These are phyloP conservation scores for Olyra latifolia DNA, from an alignment of 176 grass and related monocot species.

Conservation along the genomic window DNA sequence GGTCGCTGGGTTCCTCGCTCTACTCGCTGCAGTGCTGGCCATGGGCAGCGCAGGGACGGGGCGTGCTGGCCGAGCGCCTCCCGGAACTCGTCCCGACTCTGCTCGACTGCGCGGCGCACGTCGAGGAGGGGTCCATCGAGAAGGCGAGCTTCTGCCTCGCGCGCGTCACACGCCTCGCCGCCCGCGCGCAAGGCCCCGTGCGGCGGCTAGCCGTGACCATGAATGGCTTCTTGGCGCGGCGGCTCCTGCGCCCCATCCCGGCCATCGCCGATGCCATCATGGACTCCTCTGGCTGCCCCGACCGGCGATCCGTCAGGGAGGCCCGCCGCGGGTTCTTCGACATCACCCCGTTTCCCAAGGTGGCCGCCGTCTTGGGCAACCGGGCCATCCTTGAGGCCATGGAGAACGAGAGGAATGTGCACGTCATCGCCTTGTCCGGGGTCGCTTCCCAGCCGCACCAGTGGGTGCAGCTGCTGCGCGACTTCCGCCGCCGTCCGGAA, in stretches of 20 bases:
- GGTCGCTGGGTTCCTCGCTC: neutral
- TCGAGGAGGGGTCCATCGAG: slow-evolving; percentile 28
- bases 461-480: slow-evolving; percentile 22
- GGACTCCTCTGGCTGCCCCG: neutral
- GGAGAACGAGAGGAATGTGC: slow-evolving; percentile 43
- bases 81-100: slow-evolving; percentile 15
- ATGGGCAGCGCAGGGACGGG: neutral
- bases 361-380: slow-evolving; percentile 28
- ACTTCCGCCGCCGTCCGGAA: neutral
- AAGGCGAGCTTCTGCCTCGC: slow-evolving; percentile 25
- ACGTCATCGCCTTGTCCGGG: slow-evolving; percentile 14
- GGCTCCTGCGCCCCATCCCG: slow-evolving; percentile 23
- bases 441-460: neutral
- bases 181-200: neutral
- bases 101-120: slow-evolving; percentile 32
- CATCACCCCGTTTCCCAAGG: slow-evolving; percentile 46
- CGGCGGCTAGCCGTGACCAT: slow-evolving; percentile 33
- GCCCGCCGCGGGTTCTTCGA: slow-evolving; percentile 40
- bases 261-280: slow-evolving; percentile 37
- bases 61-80: neutral
- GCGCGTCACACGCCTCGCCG: slow-evolving; percentile 19
- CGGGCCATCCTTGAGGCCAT: slow-evolving; percentile 48
- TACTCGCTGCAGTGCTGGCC: neutral
- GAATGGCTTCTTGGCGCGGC: slow-evolving; percentile 18
- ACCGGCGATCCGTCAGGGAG: neutral